Conservation (phyloP, 1,284 basidiomycete species). For the Cryptococcus jaspeensis region DNA sequence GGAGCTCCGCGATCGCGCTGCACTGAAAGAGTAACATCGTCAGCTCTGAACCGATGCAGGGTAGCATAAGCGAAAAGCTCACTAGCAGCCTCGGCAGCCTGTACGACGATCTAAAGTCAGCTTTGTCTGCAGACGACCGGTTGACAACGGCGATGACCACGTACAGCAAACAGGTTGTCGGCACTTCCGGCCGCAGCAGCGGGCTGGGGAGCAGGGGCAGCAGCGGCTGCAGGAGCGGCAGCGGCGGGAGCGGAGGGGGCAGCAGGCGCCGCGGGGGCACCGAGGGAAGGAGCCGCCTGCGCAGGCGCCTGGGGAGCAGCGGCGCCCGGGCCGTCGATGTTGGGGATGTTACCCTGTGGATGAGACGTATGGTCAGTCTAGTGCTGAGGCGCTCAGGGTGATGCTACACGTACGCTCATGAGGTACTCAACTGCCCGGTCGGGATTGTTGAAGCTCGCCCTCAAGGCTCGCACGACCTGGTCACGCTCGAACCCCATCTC, state of each 20-base stretch:
- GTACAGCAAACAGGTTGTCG: slow-evolving; percentile 53
- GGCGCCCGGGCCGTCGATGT: slow-evolving; percentile 25
- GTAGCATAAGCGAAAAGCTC: slow-evolving; percentile 2
- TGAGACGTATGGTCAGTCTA: neutral
- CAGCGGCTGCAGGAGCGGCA: slow-evolving; percentile 48
- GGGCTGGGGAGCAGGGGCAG: slow-evolving; percentile 48
- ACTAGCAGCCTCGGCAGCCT: slow-evolving; percentile 51
- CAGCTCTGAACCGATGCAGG: neutral
- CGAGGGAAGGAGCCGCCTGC: slow-evolving; percentile 15
- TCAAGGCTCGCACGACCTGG: slow-evolving; percentile 79
- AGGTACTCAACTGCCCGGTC: slow-evolving; percentile 97
- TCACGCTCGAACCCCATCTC: slow-evolving; percentile 95
- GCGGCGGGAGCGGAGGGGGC: slow-evolving; percentile 43
- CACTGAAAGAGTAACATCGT: slow-evolving; percentile 17
- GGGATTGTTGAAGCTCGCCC: slow-evolving; percentile 96
- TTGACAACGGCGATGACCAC: slow-evolving; percentile 11
- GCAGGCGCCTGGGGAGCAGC: slow-evolving; percentile 39
- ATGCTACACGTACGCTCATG: slow-evolving; percentile 67
- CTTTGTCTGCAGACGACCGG: neutral
- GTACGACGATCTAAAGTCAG: slow-evolving; percentile 3
- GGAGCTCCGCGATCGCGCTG: slow-evolving; percentile 48
- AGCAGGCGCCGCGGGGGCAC: slow-evolving; percentile 32
- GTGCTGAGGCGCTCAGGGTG: neutral
- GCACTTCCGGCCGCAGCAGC: slow-evolving; percentile 47
- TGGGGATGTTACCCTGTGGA: slow-evolving; percentile 43